Evolutionary conservation across 148 eudicot genomes (phyloP), one percentile per base, ranked within the genome.

Genomic region (Camellia sinensis): DNA sequence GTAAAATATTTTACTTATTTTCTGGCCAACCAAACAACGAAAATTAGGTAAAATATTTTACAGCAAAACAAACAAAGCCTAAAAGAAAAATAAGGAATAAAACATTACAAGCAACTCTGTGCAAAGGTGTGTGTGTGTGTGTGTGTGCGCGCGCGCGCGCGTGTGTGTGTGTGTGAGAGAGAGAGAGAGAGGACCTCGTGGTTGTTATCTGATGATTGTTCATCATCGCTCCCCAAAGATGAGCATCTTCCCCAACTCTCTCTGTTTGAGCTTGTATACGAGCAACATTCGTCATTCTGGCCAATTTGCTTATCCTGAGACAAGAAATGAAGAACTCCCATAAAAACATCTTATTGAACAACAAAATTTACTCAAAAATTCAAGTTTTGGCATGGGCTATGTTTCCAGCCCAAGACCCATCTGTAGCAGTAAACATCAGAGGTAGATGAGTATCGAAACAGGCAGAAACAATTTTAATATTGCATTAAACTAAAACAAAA

Each of bases 181-280:
- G 53, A 71, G 64, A 63, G 73, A 77, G 81, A 37, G 70, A 89
- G 94, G 94, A 88, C 89, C 67, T 88, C 78, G 78, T 67, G 76
- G 75, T 82, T 69, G 69, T 76, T 72, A 69, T 91, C 88, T 45
- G 82, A 80, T 14, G 86, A 84, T 78, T 81, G 80, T 22, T 85
- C 87, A 46, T 89, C 96, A 82, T 82, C 84, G 75, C 91, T 92
- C 46, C 91, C 97, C 83, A 94, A 82, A 61, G 94, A 94, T 60
- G 98, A 94, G 87, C 97, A 94, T 81, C 94, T 89, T 79, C 94
- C 97, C 93, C 92, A 92, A 84, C 98, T 94, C 89, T 87, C 92
- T 83, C 93, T 88, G 82, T 88, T 83, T 62, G 98, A 94, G 83
- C 98, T 94, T 75, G 98, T 87, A 84, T 80, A 87, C 1, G 97